Conservation (phyloP, 1,284 basidiomycete species). For the Ceratobasidium sp. region DNA sequence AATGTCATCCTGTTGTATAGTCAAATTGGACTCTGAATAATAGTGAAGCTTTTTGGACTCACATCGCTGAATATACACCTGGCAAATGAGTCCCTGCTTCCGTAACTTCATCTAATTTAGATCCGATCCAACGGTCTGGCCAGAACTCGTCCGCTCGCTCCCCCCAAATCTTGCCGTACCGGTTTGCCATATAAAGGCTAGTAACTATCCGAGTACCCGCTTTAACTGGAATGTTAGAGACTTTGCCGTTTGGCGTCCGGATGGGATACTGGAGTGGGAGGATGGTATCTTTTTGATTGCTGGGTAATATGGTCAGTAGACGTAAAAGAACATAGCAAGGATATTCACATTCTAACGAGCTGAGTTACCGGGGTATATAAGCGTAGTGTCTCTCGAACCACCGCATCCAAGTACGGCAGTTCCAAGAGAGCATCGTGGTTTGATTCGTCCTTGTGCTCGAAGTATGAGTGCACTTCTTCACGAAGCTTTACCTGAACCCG, state of each 20-base stretch:
- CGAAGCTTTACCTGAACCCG: conserved; percentile 65
- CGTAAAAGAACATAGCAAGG: background rate
- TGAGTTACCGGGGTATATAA: conserved; percentile 69
- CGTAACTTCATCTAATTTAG: conserved; percentile 29
- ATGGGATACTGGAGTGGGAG: conserved; percentile 24
- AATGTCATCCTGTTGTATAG: conserved; percentile 18
- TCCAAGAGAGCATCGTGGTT: conserved; percentile 50
- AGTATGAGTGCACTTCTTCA: conserved; percentile 56
- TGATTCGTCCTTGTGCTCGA: conserved; percentile 42
- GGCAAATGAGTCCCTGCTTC: conserved; percentile 2
- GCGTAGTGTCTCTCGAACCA: conserved; percentile 72
- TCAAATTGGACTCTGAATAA: background rate
- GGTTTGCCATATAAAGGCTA: conserved; percentile 44
- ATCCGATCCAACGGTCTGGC: conserved; percentile 27
- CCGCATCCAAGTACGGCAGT: conserved; percentile 64
- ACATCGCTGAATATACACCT: conserved; percentile 31
- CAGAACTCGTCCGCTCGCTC: conserved; percentile 12
- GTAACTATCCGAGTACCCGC: conserved; percentile 43
- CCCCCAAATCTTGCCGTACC: conserved; percentile 42
- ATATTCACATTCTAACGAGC: conserved; percentile 62
- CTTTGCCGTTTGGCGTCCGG: conserved; percentile 16
- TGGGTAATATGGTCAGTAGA: background rate
- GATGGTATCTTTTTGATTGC: conserved; percentile 11
- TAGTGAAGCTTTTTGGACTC: background rate
- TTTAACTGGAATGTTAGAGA: conserved; percentile 34